Evolutionary conservation across 2,329 filamentous ascomycete species (phyloP).

Genomic region (Botrytis elliptica): DNA sequence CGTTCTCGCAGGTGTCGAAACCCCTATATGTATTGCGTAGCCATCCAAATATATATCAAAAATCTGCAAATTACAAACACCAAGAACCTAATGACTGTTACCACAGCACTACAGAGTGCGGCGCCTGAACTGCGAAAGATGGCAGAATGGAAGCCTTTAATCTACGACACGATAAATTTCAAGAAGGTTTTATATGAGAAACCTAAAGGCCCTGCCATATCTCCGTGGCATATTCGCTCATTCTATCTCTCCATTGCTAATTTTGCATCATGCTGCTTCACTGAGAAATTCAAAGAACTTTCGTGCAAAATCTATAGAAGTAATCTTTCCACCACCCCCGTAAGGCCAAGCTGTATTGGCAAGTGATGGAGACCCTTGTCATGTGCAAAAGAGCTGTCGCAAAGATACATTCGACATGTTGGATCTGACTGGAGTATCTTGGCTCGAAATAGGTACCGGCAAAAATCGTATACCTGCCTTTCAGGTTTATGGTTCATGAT

Average conservation of each 20-base stretch:
- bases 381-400: background rate
- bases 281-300: background rate
- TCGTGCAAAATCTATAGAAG: background rate
- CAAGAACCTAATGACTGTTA: background rate
- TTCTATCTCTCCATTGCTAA: background rate
- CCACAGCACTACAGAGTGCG: background rate
- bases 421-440: background rate
- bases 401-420: background rate
- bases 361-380: rapidly evolving
- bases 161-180: background rate
- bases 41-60: background rate
- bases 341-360: background rate
- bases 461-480: rapidly evolving
- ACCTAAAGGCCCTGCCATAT: background rate
- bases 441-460: background rate
- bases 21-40: background rate
- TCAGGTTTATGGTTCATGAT: background rate
- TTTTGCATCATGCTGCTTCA: background rate
- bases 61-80: background rate
- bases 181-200: background rate
- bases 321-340: rapidly evolving
- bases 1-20: background rate
- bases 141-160: rapidly evolving
- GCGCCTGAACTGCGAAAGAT: rapidly evolving
- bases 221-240: background rate